A percentile compares a stretch with the other conserved stretches of the same genome.
Evolutionary conservation across 805 yeast species (phyloP).

Genomic region (Nakazawaea populi): DNA sequence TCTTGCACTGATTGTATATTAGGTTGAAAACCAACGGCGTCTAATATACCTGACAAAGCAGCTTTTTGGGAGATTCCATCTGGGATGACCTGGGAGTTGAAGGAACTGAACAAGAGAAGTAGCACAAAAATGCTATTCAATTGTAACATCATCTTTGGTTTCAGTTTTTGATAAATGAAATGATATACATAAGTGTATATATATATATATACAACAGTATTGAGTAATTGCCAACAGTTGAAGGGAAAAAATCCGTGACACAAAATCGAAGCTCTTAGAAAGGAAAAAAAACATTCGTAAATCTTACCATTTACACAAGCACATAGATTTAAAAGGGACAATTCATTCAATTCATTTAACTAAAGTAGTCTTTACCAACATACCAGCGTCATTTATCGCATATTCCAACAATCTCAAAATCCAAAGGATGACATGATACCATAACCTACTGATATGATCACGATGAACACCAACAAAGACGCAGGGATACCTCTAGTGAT

Average conservation of each 20-base stretch:
- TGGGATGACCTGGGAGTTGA: background rate
- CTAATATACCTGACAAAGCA: background rate
- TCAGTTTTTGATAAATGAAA: no score
- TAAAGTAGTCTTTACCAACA: no score
- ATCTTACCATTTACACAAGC: no score
- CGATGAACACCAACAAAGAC: slow-evolving; percentile 65
- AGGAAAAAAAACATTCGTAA: slow-evolving; percentile 31
- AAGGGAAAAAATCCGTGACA: no score
- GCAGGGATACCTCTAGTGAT: slow-evolving; percentile 89
- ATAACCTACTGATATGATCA: slow-evolving; percentile 77
- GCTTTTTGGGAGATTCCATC: background rate
- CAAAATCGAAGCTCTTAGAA: slow-evolving; percentile 20
- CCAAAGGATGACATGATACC: slow-evolving; percentile 41
- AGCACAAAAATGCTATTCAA: no score
- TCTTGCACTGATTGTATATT: slow-evolving; percentile 1
- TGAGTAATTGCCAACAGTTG: background rate
- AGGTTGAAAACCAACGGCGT: slow-evolving; percentile 11
- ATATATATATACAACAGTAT: no score
- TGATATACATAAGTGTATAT: background rate
- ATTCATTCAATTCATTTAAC: no score
- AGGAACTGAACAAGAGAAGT: no score
- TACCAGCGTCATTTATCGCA: no score
- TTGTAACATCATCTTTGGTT: no score
- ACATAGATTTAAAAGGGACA: no score
- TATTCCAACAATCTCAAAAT: no score